Base-by-base conservation (phyloP, 192 early-diverging fungal genomes). In the Polychytrium aggregatum region DNA sequence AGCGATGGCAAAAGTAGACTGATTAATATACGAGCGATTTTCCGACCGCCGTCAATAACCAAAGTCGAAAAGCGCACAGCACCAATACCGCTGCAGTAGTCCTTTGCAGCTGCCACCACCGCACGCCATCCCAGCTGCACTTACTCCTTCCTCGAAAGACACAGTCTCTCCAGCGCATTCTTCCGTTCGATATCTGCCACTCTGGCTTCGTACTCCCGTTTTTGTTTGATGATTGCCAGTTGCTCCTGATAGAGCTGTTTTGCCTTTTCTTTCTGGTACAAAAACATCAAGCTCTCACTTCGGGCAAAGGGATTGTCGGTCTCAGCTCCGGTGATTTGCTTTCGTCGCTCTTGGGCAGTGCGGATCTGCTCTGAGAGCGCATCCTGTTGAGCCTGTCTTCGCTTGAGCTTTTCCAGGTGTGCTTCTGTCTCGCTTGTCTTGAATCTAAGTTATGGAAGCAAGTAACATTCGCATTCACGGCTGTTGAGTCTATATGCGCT, bases 211-310 rank as follows among this genome's bases (percentile, higher is more conserved):
- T 70, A 70, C 29, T 63, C 59, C 25, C 51, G 25, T 14, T 57
- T 37, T 48, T 72, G 70, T 33, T 48, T 42, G 18, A 72, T 44
- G 45, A 72, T 65, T 24, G 62, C 64, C 17, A 72, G 37, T 41
- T 72, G 70, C 47, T 72, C 70, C 30, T 65, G 57, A 36, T 72
- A 72, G 40, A 72, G 49, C 49, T 72, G 65, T 37, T 60, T 56
- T 27, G 70, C 70, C 41, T 72, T 72, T 41, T 72, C 70, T 35
- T 62, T 56, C 48, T 70, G 62, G 47, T 72, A 70, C 36, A 70
- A 45, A 17, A 60, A 46, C 65, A 70, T 70, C n/a, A 70, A 41
- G 35, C 38, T 66, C 45, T 72, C 70, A 45, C 56, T 60, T 33
- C 67, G 40, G 3, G 70, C 65, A 55, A 64, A 70, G 17, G 58